Evolutionary conservation across 2,329 filamentous ascomycete species (phyloP).

Genomic region (Cladophialophora immunda): DNA sequence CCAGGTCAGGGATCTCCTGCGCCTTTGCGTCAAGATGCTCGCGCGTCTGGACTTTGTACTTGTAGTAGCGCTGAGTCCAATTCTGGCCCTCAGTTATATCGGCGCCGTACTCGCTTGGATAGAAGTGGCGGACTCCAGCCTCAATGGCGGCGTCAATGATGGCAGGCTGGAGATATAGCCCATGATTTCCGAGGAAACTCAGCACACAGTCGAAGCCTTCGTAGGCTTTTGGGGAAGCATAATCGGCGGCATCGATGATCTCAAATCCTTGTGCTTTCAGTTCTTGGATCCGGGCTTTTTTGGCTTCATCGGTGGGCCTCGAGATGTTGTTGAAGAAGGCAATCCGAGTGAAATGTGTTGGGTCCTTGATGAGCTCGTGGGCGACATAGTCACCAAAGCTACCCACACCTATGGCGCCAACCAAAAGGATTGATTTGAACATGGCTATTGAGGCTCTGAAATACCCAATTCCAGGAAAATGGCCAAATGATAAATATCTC

Average conservation of each 20-base stretch:
- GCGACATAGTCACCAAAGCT: slow-evolving; percentile 19
- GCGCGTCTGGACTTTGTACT: slow-evolving; percentile 44
- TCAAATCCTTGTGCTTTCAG: slow-evolving; percentile 14
- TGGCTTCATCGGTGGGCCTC: slow-evolving; percentile 11
- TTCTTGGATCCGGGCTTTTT: slow-evolving; percentile 7
- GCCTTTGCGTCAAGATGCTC: slow-evolving; percentile 41
- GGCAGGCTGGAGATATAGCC: slow-evolving; percentile 42
- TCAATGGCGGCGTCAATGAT: slow-evolving; percentile 51
- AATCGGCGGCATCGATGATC: slow-evolving; percentile 11
- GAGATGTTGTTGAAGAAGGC: slow-evolving; percentile 23
- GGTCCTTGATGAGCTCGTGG: slow-evolving; percentile 7
- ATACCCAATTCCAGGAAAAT: no score
- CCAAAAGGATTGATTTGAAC: slow-evolving; percentile 21
- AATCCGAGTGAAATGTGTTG: slow-evolving; percentile 13
- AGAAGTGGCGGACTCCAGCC: slow-evolving; percentile 53
- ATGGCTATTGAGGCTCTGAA: not conserved
- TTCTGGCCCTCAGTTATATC: slow-evolving; percentile 29
- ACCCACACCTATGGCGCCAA: slow-evolving; percentile 7
- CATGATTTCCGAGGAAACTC: slow-evolving; percentile 30
- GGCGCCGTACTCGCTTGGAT: slow-evolving; percentile 47
- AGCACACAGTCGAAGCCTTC: slow-evolving; percentile 34
- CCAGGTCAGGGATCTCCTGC: slow-evolving; percentile 36
- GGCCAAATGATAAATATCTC: not conserved
- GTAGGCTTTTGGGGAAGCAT: slow-evolving; percentile 13
- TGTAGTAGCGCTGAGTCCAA: slow-evolving; percentile 35